Base-by-base conservation (phyloP, 345 rosid species). In the Nasturtium officinale region DNA sequence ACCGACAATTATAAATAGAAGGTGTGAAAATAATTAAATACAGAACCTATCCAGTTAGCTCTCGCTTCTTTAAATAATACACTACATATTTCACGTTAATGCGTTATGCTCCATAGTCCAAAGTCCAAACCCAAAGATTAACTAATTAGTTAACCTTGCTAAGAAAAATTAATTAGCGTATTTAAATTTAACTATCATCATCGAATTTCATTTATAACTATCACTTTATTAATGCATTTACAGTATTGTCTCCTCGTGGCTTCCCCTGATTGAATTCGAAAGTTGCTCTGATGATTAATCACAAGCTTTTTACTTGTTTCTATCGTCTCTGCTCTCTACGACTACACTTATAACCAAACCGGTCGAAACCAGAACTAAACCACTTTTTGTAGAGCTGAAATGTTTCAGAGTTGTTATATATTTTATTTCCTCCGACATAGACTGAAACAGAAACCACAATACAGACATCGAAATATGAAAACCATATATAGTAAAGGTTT, bases 171-270 rank as follows among this genome's bases (percentile, higher is more conserved):
- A 74, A 17, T 37, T 8, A 35, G 17, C 20, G 25, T 53, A n/a
- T 3, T 37, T 37, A 35, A 35, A 35, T 11, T 63, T 21, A 46
- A 33, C 16, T 25, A 25, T 37, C 50, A 12, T 28, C 35, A 53
- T 23, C 42, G 13, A 33, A 21, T 45, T 53, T 72, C 33, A 53
- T 38, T 18, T 51, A n/a, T 38, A 18, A 71, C 26, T 12, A 29
- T 40, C 20, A n/a, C 57, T 30, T 64, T 43, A 23, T 45, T 21
- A 63, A 74, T 37, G 35, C 43, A 65, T 33, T 59, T 73, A n/a
- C 67, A 67, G 73, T 67, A 15, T 67, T 59, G 68, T 60, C 78
- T 67, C 73, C 67, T 67, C 38, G 48, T 64, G 7, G 65, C 58
- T 55, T 52, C 38, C 5, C 18, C 21, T 35, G 4, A 18, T 74